Percentiles rank a stretch among this genome's conserved stretches.
These are phyloP conservation scores for Russula sp. DNA, from an alignment of 768 basidiomycete species.

Conservation along the genomic window DNA sequence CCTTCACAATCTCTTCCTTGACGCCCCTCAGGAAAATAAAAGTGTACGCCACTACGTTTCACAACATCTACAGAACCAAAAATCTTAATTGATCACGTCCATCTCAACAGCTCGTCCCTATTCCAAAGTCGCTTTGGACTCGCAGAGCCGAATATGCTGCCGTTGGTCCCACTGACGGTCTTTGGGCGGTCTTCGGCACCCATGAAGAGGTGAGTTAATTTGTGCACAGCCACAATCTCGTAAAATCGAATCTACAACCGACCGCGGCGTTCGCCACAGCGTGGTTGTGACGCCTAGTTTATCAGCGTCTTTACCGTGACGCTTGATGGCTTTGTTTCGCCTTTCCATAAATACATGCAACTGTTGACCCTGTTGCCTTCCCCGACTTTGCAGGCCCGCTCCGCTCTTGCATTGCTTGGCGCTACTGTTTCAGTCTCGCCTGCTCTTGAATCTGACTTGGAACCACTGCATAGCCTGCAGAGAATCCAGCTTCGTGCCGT, in stretches of 20 bases:
- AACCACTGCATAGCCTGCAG: constrained; percentile 51
- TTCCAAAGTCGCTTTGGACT: constrained; percentile 45
- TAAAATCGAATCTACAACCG: background rate
- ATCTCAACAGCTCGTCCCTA: constrained; percentile 4
- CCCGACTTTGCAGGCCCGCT: constrained; percentile 40
- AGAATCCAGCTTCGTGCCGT: constrained; percentile 32
- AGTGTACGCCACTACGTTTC: background rate
- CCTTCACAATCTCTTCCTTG: constrained; percentile 35
- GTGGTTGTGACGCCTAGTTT: background rate
- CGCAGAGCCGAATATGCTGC: constrained; percentile 25
- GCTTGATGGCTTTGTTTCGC: background rate
- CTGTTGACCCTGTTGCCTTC: background rate
- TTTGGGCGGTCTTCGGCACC: constrained; percentile 52
- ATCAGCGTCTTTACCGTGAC: background rate
- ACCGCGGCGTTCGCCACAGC: constrained; percentile 9
- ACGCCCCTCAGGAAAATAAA: constrained; percentile 22
- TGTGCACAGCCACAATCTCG: constrained; percentile 19
- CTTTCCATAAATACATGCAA: constrained; percentile 18
- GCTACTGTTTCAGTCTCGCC: constrained; percentile 40
- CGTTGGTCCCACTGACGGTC: constrained; percentile 28
- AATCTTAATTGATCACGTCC: background rate
- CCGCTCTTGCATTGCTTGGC: constrained; percentile 46
- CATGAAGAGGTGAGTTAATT: constrained; percentile 50
- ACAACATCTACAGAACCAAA: background rate
- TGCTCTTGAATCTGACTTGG: constrained; percentile 56